Base-by-base conservation (phyloP, 306 rosid species). In the Abrus pulchellus region DNA sequence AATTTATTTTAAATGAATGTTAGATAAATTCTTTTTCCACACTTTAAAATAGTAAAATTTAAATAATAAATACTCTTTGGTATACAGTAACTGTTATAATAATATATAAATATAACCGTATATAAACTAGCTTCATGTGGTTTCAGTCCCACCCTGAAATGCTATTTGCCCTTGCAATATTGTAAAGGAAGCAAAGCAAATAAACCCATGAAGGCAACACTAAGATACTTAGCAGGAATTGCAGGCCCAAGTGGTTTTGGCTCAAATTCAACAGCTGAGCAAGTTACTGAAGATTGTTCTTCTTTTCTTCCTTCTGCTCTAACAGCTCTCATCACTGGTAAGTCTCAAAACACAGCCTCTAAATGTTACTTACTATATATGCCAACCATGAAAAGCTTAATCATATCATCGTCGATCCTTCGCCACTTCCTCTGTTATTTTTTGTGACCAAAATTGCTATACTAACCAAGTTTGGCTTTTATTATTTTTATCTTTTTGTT, bases 181-280 rank as follows among this genome's bases (percentile, higher is more conserved):
- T 34, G 54, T 76, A 30, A 55, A 78, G 38, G 9, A 7, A 64
- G 49, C 32, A 61, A 75, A 76, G 75, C 50, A 66, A 11, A 6
- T 5, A 43, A 50, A 82, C 44, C 73, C 78, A 93, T 93, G 99
- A 95, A 93, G 85, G 97, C 80, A 86, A 80, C 97, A 43, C 88
- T 93, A 2, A 88, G 88, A 62, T 95, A 95, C 90, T 88, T 95
- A 27, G 98, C 96, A 76, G 99, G 99, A 89, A 80, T 92, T 75
- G 92, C 99, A 80, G 99, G 99, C 36, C 97, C 97, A 3, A 95
- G 98, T 83, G 99, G 98, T 52, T 93, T 87, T 87, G 99, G 99
- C 86, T 95, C 99, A 28, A 95, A 87, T 44, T 84, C 99, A 45
- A 93, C 99, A 0, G 99, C 98, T 29, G 99, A 95, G 57, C 92